Conservation (phyloP, 352 stramenopile species). For the Phytophthora uliginosa region DNA sequence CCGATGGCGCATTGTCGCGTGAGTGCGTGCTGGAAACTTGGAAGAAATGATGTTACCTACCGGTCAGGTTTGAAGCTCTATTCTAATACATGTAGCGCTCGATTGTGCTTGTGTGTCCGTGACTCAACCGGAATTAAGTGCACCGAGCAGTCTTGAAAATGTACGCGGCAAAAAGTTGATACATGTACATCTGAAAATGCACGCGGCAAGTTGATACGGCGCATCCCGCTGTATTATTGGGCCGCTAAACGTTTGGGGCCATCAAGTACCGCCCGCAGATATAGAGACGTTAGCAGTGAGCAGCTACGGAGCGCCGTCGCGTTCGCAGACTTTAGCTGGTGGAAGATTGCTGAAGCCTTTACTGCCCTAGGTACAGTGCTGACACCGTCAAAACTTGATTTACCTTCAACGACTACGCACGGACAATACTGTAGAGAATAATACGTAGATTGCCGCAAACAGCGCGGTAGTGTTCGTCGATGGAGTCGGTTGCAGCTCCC, state of each 20-base stretch:
- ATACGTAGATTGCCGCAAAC: neutral
- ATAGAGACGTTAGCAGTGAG: too few species aligned
- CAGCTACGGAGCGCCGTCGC: too few species aligned
- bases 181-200: too few species aligned
- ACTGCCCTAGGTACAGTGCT: neutral
- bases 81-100: neutral
- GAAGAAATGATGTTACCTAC: conserved; percentile 1
- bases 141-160: too few species aligned
- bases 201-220: too few species aligned
- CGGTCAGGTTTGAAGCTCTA: neutral
- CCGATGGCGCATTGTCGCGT: neutral
- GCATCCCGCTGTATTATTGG: too few species aligned
- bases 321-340: too few species aligned
- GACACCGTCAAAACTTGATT: neutral
- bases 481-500: neutral
- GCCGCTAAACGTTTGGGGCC: too few species aligned
- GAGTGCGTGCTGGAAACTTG: conserved; percentile 5
- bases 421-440: neutral
- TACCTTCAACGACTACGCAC: neutral
- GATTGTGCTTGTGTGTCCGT: neutral
- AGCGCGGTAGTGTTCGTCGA: neutral
- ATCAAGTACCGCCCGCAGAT: too few species aligned
- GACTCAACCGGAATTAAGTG: neutral
- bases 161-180: too few species aligned
- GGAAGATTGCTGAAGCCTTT: too few species aligned